Percentiles rank a stretch among this genome's conserved stretches.
Evolutionary conservation across 495 filamentous ascomycete genomes (phyloP).

Genomic region (Penicillium coffeae): DNA sequence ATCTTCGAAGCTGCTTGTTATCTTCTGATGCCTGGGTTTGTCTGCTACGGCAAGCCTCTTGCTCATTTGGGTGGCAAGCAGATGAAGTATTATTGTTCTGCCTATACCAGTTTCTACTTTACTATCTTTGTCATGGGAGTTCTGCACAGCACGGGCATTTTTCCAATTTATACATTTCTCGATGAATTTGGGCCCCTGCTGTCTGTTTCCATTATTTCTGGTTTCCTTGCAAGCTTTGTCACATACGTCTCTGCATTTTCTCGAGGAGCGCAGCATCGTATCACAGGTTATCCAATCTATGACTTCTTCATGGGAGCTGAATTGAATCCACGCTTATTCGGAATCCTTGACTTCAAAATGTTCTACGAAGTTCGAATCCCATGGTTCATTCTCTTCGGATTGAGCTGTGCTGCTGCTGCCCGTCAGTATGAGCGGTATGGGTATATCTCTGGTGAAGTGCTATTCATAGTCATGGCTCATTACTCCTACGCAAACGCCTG

Average conservation of each 20-base stretch:
- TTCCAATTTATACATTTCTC: constrained; percentile 78
- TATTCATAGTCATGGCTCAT: constrained; percentile 84
- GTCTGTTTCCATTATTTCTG: constrained; percentile 81
- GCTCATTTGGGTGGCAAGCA: constrained; percentile 70
- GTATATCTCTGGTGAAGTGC: constrained; percentile 80
- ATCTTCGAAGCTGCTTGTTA: constrained; percentile 71
- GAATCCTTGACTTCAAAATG: constrained; percentile 95
- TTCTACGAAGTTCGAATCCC: constrained; percentile 95
- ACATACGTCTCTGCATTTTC: constrained; percentile 75
- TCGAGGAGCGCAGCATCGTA: constrained; percentile 78
- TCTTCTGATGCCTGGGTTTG: constrained; percentile 74
- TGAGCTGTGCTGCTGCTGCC: constrained; percentile 70
- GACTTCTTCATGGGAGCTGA: constrained; percentile 99
- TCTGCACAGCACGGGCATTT: constrained; percentile 73
- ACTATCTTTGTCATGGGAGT: constrained; percentile 62
- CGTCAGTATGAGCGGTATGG: constrained; percentile 84
- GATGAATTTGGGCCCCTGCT: constrained; percentile 87
- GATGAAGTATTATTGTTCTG: constrained; percentile 86
- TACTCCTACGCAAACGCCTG: constrained; percentile 93
- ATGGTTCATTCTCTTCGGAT: constrained; percentile 86
- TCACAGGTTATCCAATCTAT: constrained; percentile 89
- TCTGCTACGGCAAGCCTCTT: constrained; percentile 74
- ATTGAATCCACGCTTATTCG: constrained; percentile 86
- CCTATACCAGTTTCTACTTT: constrained; percentile 71
- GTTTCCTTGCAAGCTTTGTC: constrained; percentile 69